Evolutionary conservation across 129 eudicot genomes (phyloP).

Genomic region (Centrapalus pauciflorus): DNA sequence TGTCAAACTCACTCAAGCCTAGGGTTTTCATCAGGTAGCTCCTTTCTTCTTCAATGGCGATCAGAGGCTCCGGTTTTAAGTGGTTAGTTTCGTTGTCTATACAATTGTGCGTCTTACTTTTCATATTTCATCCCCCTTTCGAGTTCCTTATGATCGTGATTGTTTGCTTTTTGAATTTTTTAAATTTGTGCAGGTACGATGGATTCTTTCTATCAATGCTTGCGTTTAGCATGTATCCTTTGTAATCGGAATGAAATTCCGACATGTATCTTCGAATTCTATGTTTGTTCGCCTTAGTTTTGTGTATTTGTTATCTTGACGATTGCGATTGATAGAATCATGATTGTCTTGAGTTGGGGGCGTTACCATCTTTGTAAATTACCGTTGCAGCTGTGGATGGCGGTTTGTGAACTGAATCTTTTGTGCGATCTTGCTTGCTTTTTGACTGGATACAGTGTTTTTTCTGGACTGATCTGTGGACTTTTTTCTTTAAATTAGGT

Average conservation of each 20-base stretch:
- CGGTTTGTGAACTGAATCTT: conserved; percentile 41
- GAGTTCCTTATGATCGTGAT: not conserved
- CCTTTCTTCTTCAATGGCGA: conserved; percentile 42
- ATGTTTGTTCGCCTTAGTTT: no score
- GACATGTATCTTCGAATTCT: not conserved
- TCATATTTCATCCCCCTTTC: not conserved
- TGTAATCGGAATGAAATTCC: not conserved
- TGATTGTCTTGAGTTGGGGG: conserved; percentile 77
- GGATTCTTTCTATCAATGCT: conserved; percentile 96
- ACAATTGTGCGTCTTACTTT: not conserved
- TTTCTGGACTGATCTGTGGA: not conserved
- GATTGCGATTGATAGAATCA: conserved; percentile 40
- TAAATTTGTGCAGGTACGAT: conserved; percentile 98
- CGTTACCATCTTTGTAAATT: conserved; percentile 66
- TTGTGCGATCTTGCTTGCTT: not conserved
- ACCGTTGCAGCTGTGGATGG: conserved; percentile 90
- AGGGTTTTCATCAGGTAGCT: conserved; percentile 28
- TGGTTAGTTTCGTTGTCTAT: conserved; percentile 40
- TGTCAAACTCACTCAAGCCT: conserved; percentile 3
- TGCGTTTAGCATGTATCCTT: conserved; percentile 96
- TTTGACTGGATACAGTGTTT: not conserved
- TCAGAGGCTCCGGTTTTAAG: conserved; percentile 56
- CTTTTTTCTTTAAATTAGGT: conserved; percentile 37
- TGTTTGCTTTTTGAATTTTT: conserved; percentile 5
- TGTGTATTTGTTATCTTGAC: conserved; percentile 48